Evolutionary conservation across 1,139 yeast genomes (phyloP), one percentile per base, ranked within the genome.

Genomic region (Kluyveromyces sp.): DNA sequence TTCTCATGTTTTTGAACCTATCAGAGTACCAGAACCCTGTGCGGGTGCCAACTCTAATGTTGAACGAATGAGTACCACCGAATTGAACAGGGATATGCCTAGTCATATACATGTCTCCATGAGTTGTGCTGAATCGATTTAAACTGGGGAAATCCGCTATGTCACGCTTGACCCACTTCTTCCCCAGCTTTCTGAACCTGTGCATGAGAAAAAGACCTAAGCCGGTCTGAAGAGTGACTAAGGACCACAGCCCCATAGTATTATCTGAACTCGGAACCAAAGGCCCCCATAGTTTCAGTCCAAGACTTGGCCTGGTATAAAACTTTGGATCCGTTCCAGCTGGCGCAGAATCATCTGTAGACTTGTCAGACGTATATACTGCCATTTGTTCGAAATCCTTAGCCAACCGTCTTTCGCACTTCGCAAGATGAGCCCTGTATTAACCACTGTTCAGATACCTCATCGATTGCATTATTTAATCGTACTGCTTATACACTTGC

Each of bases 211-310:
- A 44, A 6, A 70, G 42, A 1, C 82, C 82, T 25, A 74, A 33
- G 1, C 64, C 53, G 15, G 76, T 60, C 50, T 79, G 85, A 2
- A 71, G 48, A 0, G 72, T 73, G 3, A 78, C 67, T 46, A 77
- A 57, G 1, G 72, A 51, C 55, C 68, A 71, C 2, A 78, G 56
- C 0, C 80, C 83, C 4, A 69, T 64, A 25, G 65, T 55, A 54
- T 76, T 74, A 50, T 79, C 84, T 2, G 82, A 68, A 0, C 83
- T 80, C 2, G 85, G 85, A 1, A 77, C 80, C 33, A 79, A 57
- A 0, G 84, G 83, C 1, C 83, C 82, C 78, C 81, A 76, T 33
- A 77, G 56, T 50, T 64, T 65, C 38, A 79, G 65, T 1, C 84
- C 85, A 18, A 78, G 60, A 46, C 76, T 74, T 7, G 84, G 85